Conservation (phyloP, 257 asterid species). For the Nicotiana otophora region DNA sequence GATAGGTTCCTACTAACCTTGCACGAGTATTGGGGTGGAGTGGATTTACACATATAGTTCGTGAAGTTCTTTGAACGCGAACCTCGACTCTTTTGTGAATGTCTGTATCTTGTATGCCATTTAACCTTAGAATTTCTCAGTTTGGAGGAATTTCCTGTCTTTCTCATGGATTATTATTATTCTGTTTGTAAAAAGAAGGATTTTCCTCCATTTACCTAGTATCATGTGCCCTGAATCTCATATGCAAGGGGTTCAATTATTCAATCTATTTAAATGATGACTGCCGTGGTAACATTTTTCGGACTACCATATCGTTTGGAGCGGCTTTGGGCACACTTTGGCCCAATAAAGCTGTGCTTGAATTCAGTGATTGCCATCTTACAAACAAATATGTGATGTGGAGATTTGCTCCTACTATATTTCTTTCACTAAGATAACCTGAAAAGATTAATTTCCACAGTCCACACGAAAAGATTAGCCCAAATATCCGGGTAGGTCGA, state of each 20-base stretch:
- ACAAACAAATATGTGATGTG: not conserved
- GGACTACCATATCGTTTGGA: not conserved
- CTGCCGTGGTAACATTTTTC: not conserved
- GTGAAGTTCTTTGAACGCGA: conserved; percentile 8
- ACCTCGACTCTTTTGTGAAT: conserved; percentile 20
- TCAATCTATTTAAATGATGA: not conserved
- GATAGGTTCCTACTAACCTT: conserved; percentile 29
- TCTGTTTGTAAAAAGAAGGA: not conserved
- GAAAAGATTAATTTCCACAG: no score
- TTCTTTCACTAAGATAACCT: not conserved
- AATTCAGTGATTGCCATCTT: not conserved
- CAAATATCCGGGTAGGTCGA: no score
- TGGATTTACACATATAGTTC: conserved; percentile 5
- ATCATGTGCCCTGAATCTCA: not conserved
- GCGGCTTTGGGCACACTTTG: not conserved
- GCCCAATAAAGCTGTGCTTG: not conserved
- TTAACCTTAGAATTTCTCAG: not conserved
- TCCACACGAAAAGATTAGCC: no score
- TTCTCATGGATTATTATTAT: not conserved
- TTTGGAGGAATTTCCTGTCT: conserved; percentile 7
- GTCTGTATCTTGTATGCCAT: conserved; percentile 12
- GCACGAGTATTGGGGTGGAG: conserved; percentile 16
- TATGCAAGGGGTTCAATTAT: not conserved
- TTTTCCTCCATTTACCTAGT: not conserved
- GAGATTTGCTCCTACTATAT: not conserved